Base-by-base conservation (phyloP, 345 rosid species). In the Populus simonii region DNA sequence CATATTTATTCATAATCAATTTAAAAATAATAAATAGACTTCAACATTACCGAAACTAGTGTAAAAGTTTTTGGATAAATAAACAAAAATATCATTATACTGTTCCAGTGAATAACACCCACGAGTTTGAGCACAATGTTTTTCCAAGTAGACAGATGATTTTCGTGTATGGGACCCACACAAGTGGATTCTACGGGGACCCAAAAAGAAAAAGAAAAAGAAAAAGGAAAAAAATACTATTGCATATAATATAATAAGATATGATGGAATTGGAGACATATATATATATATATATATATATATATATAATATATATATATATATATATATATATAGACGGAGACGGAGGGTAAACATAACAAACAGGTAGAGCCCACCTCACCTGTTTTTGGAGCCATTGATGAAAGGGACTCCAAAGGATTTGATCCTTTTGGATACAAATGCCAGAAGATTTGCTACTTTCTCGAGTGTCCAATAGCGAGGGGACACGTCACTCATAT, bases 331-430 rank as follows among this genome's bases (percentile, higher is more conserved):
- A 25, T 25, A 25, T 25, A 25, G 27, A 27, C 27, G 27, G 27
- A 27, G 27, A 27, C 36, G 36, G 33, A 31, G 33, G 7, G 51
- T 57, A 51, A 39, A 70, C 63, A 29, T 29, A 51, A 9, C 62
- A 29, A 59, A 43, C 66, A 63, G 67, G 18, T 29, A 57, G 78
- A 76, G 70, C 72, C 77, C 85, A 79, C 47, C 62, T 53, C 66
- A 78, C 70, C 79, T 78, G 82, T 78, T 71, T 71, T 71, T 82
- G 85, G 85, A 78, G 73, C 49, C 59, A 59, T 69, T 69, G 15
- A 69, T 51, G 81, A 77, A 70, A 77, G 31, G 59, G 80, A 74
- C 78, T 9, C 8, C 12, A 5, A 10, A 35, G 22, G 62, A 8
- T 7, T 2, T 3, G 22, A 3, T 7, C 63, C 31, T 63, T 25